Evolutionary conservation across 2,329 filamentous ascomycete genomes (phyloP), one percentile per base, ranked within the genome.

Genomic region (Chaetomiaceae sp.): DNA sequence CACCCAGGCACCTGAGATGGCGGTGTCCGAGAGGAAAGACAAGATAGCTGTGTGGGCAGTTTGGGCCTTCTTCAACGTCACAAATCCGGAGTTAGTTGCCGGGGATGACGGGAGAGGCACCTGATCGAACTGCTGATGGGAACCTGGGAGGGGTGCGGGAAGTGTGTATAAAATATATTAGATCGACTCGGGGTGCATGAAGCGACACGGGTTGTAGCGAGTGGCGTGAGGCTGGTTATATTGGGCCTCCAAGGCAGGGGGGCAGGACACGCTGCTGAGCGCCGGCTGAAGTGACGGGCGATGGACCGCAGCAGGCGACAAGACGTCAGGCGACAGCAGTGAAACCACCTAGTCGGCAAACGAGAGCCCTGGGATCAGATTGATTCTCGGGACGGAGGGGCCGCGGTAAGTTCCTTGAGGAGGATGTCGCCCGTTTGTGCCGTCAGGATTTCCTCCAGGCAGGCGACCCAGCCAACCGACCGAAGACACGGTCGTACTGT

Each of bases 131-230:
- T 6, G 31, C 30, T 39, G 38, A 33, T 17, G 21, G 16, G 13
- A n/a, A 39, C n/a, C 33, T 12, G 30, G 21, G 48, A 33, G 46
- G 54, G 45, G 52, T 47, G 37, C 40, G 49, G 39, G 41, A 14
- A 23, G 39, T 33, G 38, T 44, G 31, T 44, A 7, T n/a, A n/a
- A n/a, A 40, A 49, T 54, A 57, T 55, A 55, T 54, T 54, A 52
- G 41, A 40, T 52, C 16, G 30, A 44, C 17, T 38, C 23, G 48
- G 48, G 50, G 41, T 49, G 48, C 51, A 58, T 54, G n/a, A 37
- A 51, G n/a, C 16, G 30, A 20, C 48, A 12, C 30, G 45, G 53
- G 38, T 34, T 31, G 51, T 50, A 58, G 51, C 53, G 50, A 51
- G 39, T 17, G 45, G 17, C 23, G 23, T 17, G 19, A 44, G 43